Evolutionary conservation across 208 protist species (phyloP), one percentile per base, ranked within the genome.

Genomic region (Naegleria lovaniensis): DNA sequence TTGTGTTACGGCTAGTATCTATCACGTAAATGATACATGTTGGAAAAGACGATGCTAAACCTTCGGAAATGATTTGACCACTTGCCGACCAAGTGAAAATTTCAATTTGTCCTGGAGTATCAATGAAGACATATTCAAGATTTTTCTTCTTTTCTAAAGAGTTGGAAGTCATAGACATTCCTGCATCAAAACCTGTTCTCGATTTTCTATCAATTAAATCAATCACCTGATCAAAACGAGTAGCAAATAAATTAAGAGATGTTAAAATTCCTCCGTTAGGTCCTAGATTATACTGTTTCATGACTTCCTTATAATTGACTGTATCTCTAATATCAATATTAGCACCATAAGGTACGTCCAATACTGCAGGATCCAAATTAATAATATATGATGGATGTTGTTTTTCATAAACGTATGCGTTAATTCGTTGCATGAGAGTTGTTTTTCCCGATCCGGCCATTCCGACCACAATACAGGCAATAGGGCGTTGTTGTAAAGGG

Each of bases 281-380:
- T 40, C 99, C 99, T 0, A 99, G 92, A 6, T 93, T 96, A 92
- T 98, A 98, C 92, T 98, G 96, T 91, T 98, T 97, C 98, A 99
- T 99, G 3, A 99, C 97, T 91, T 99, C 95, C 58, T 98, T 97
- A 95, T 99, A 99, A 89, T 99, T 96, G 25, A 99, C 96, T 43
- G 98, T 99, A 93, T 99, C 99, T 38, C 99, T 95, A 91, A 99
- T 99, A 94, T 99, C 99, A 92, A 99, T 99, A 93, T 99, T 99
- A 33, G 96, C 94, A 51, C 93, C 93, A 95, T 98, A 99, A 4
- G 98, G 97, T 39, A 99, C 93, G 36, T 98, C 93, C 5, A 92
- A 86, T 33, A 99, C 98, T 43, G 99, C 99, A 6, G 98, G 98
- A 93, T 99, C 99, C 6, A 99, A 94, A 93, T 99, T 99, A 41